phyloP scores from a whole-genome alignment of 2,329 filamentous ascomycete species.

The Podosphaera fusca region DNA sequence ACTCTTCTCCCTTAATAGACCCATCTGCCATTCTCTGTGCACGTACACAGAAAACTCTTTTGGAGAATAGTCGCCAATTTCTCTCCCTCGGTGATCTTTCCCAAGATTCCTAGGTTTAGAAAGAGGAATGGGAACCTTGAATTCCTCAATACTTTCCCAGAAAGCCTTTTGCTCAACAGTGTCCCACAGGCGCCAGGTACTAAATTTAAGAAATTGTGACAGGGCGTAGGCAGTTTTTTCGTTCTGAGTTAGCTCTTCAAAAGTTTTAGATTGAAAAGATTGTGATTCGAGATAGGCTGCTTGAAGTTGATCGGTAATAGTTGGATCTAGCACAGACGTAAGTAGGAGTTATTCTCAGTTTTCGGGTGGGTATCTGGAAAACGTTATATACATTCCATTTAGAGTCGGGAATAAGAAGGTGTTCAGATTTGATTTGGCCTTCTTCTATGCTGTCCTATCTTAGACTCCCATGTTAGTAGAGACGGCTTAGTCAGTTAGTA shows the following conservation, averaged over 20 bases:
- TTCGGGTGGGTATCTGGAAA: background rate
- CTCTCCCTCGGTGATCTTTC: slow-evolving; percentile 8
- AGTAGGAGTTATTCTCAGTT: background rate
- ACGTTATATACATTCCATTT: background rate
- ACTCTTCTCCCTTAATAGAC: slow-evolving; percentile 8
- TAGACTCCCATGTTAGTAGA: too few relatives aligned
- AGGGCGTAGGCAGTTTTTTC: slow-evolving; percentile 11
- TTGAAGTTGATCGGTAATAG: slow-evolving; percentile 11
- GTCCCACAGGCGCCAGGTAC: slow-evolving; percentile 10
- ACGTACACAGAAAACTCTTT: slow-evolving; percentile 8
- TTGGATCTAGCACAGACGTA: slow-evolving; percentile 6
- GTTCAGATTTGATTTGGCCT: background rate
- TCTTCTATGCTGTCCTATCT: too few relatives aligned
- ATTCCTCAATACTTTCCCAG: slow-evolving; percentile 8
- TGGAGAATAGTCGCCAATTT: slow-evolving; percentile 9
- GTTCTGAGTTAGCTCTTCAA: slow-evolving; percentile 6
- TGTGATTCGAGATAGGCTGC: slow-evolving; percentile 9
- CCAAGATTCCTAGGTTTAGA: slow-evolving; percentile 9
- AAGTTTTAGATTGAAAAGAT: slow-evolving; percentile 10
- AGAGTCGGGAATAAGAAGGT: background rate
- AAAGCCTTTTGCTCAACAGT: slow-evolving; percentile 11
- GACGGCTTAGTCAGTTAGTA: too few relatives aligned
- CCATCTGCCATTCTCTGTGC: slow-evolving; percentile 7
- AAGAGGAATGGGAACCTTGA: slow-evolving; percentile 11
- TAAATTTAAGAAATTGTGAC: slow-evolving; percentile 9